A percentile compares a stretch with the other conserved stretches of the same genome.
These are phyloP conservation scores for Prinsepia uniflora DNA, from an alignment of 306 rosid genomes.

Conservation along the genomic window DNA sequence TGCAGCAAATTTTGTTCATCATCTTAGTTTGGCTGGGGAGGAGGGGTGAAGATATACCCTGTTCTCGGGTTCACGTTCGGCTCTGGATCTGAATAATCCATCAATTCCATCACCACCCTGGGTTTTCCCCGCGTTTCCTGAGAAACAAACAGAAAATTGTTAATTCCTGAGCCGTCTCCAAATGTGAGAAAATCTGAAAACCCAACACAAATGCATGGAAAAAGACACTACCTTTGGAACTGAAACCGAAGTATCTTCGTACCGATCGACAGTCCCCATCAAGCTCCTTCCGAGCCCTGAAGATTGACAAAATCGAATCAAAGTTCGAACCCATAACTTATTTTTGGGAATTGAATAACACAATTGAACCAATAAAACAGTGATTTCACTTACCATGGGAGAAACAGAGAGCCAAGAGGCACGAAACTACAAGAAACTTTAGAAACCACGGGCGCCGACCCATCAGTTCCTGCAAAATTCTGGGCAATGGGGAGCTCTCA, in stretches of 20 bases:
- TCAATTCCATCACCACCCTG: constrained; percentile 27
- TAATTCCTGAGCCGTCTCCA: background rate
- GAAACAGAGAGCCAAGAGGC: constrained; percentile 48
- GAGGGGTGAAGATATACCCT: constrained; percentile 36
- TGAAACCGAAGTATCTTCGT: constrained; percentile 12
- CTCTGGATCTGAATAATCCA: constrained; percentile 68
- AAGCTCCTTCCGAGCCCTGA: constrained; percentile 47
- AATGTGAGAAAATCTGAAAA: background rate
- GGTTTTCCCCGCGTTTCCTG: constrained; percentile 29
- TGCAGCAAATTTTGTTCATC: constrained; percentile 6
- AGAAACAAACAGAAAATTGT: constrained; percentile 1
- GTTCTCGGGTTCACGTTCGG: constrained; percentile 68
- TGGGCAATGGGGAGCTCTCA: constrained; percentile 28
- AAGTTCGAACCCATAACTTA: background rate
- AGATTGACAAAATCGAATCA: constrained; percentile 6
- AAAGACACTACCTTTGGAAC: constrained; percentile 23
- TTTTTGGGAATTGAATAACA: background rate
- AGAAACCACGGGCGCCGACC: constrained; percentile 40
- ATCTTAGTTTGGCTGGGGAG: constrained; percentile 35
- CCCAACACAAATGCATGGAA: no score
- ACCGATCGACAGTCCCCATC: constrained; percentile 31
- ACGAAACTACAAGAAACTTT: constrained; percentile 37
- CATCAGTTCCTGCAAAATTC: constrained; percentile 34
- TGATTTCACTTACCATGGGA: constrained; percentile 34
- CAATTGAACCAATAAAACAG: background rate